Percentiles rank a stretch among this genome's conserved stretches.
Conservation (phyloP, 2,329 filamentous ascomycete genomes). For the Pseudohalonectria lignicola region DNA sequence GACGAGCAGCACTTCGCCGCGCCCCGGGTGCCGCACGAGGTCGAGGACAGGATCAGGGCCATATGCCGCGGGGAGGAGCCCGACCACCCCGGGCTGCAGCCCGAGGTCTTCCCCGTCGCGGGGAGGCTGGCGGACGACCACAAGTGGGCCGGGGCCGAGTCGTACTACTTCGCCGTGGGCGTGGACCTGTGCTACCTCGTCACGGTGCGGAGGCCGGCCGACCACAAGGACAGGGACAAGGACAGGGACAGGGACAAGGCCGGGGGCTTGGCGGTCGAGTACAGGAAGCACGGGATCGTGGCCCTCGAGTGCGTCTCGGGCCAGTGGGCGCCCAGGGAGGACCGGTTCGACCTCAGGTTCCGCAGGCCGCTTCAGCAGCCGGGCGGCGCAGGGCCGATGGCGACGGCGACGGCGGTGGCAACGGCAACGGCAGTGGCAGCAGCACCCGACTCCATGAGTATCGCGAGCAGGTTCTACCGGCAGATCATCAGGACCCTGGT, state of each 20-base stretch:
- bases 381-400: no score
- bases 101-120: constrained; percentile 41
- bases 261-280: constrained; percentile 26
- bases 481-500: constrained; percentile 42
- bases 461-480: constrained; percentile 41
- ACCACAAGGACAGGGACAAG: no score
- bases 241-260: constrained; percentile 3
- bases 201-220: constrained; percentile 34
- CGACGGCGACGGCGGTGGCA: no score
- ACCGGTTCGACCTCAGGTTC: constrained; percentile 44
- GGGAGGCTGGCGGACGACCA: constrained; percentile 23
- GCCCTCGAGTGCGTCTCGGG: constrained; percentile 39
- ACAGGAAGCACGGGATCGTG: constrained; percentile 40
- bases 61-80: constrained; percentile 35
- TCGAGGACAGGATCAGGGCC: constrained; percentile 32
- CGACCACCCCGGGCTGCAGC: constrained; percentile 17
- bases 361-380: no score
- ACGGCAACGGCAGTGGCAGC: no score
- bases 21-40: constrained; percentile 30
- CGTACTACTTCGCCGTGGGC: constrained; percentile 43
- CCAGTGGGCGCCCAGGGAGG: constrained; percentile 38
- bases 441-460: no score
- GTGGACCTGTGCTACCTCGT: constrained; percentile 41
- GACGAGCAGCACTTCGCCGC: constrained; percentile 19
- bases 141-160: constrained; percentile 25